These are phyloP conservation scores for Fusarium sp. DNA, from an alignment of 2,329 filamentous ascomycete genomes.

Conservation along the genomic window DNA sequence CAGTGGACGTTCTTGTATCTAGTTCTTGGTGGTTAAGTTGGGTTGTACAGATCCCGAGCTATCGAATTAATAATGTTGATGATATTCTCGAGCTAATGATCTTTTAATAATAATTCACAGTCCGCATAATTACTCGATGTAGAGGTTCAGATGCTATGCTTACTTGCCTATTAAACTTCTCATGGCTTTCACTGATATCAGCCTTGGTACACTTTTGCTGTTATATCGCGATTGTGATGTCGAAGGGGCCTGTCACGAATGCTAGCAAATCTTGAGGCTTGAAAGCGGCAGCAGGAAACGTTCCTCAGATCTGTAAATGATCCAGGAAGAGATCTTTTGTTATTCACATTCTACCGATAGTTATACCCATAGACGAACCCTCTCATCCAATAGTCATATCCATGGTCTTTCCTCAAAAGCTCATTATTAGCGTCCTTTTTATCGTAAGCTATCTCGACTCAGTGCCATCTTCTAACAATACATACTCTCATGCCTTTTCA, in stretches of 20 bases:
- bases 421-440: too few species aligned
- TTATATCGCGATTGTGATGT: too few species aligned
- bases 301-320: not conserved
- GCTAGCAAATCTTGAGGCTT: not conserved
- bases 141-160: too few species aligned
- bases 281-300: not conserved
- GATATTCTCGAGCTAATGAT: too few species aligned
- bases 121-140: too few species aligned
- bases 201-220: too few species aligned
- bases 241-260: too few species aligned
- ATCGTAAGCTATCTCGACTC: too few species aligned
- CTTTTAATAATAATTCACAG: too few species aligned
- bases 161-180: too few species aligned
- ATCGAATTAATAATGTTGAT: not conserved
- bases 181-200: too few species aligned
- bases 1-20: not conserved
- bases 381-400: not conserved
- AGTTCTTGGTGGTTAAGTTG: not conserved
- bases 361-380: not conserved
- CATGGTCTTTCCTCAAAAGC: not conserved
- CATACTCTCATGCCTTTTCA: rapidly evolving
- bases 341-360: too few species aligned
- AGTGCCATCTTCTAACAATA: rapidly evolving
- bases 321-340: not conserved
- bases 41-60: not conserved